A percentile compares a stretch with the other conserved stretches of the same genome.
These are phyloP conservation scores for Skeletonema marinoi DNA, from an alignment of 108 stramenopile genomes.

Conservation along the genomic window DNA sequence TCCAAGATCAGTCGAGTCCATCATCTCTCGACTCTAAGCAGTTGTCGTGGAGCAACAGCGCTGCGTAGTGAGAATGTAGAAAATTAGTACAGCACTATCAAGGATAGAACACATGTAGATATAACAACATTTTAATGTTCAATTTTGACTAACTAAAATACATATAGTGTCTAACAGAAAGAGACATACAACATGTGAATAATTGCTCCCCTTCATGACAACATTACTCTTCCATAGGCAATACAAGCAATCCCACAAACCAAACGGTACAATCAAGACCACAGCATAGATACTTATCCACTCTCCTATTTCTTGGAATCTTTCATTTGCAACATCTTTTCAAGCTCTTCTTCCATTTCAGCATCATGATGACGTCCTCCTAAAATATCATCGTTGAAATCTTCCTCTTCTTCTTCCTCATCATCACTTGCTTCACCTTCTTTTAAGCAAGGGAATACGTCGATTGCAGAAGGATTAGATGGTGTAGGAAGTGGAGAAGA, in stretches of 20 bases:
- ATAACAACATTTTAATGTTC: background rate
- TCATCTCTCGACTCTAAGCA: background rate
- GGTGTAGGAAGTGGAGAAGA: background rate
- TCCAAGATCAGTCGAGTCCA: background rate
- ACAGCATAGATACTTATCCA: background rate
- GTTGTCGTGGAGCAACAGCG: background rate
- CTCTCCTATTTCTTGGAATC: background rate
- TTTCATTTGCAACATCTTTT: constrained; percentile 33
- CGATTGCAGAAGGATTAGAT: background rate
- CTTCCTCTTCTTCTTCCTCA: constrained; percentile 8
- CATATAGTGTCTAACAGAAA: background rate
- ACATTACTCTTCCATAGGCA: too few species aligned
- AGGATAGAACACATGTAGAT: background rate
- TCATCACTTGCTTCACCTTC: background rate
- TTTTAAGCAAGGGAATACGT: background rate
- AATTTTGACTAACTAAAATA: too few species aligned
- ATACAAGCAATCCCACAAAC: background rate
- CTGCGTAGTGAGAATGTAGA: background rate
- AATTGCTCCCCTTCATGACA: too few species aligned
- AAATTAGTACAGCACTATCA: background rate
- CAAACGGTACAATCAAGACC: background rate
- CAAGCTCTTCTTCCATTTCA: constrained; percentile 40
- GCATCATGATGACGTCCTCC: constrained; percentile 32
- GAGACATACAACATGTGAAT: background rate
- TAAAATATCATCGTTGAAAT: constrained; percentile 30